A percentile compares a stretch with the other conserved stretches of the same genome.
Evolutionary conservation across 768 basidiomycete species (phyloP).

Genomic region (Russula emetica): DNA sequence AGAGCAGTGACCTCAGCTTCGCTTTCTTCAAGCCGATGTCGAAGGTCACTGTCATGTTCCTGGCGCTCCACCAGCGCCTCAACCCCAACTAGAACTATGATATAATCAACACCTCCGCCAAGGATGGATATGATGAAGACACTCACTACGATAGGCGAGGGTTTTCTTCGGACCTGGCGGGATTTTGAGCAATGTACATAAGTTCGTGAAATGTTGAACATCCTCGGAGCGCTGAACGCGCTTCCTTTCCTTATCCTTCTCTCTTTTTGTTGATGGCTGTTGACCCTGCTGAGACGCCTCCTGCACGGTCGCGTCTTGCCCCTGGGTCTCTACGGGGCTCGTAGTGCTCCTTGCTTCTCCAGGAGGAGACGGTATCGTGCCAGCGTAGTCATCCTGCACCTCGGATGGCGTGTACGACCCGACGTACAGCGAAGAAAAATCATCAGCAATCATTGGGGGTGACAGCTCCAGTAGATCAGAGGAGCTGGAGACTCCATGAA

Average conservation of each 20-base stretch:
- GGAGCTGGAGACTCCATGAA: background rate
- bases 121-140: background rate
- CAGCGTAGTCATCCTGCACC: background rate
- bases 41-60: background rate
- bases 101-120: background rate
- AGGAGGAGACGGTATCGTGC: background rate
- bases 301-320: background rate
- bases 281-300: background rate
- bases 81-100: background rate
- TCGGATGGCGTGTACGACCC: background rate
- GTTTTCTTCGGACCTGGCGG: background rate
- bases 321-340: no score
- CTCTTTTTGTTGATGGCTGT: background rate
- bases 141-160: slow-evolving; percentile 5
- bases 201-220: background rate
- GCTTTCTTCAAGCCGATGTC: background rate
- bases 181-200: background rate
- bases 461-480: background rate
- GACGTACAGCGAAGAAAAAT: no score
- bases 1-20: background rate
- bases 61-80: background rate
- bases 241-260: background rate
- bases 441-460: background rate
- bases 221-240: background rate
- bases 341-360: background rate